A percentile compares a stretch with the other conserved stretches of the same genome.
Conservation (phyloP, 2,329 filamentous ascomycete species). For the Fusarium sp. region DNA sequence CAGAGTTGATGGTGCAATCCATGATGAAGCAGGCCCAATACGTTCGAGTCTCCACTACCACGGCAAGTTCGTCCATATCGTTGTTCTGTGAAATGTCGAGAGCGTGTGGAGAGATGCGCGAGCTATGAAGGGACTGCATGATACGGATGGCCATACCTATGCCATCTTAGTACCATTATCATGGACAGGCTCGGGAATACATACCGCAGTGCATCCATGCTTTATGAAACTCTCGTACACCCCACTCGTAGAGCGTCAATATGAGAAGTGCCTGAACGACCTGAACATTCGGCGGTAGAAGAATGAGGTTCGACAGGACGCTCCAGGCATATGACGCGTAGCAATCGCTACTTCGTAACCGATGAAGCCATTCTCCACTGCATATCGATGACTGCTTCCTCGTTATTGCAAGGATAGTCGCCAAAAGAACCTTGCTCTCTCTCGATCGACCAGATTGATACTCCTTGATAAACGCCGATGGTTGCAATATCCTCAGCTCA, state of each 20-base stretch:
- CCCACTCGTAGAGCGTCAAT: slow-evolving; percentile 54
- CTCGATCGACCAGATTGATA: slow-evolving; percentile 30
- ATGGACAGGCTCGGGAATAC: fast-evolving
- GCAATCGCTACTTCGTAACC: slow-evolving; percentile 9
- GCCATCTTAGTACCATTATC: fast-evolving
- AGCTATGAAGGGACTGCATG: slow-evolving; percentile 41
- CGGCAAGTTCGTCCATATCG: slow-evolving; percentile 22
- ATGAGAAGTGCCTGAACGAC: slow-evolving; percentile 53
- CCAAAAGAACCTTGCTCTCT: slow-evolving; percentile 41
- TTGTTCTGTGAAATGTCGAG: slow-evolving; percentile 27
- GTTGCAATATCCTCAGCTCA: slow-evolving; percentile 48
- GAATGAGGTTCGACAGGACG: slow-evolving; percentile 22
- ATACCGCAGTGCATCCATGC: slow-evolving; percentile 52
- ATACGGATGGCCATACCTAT: slow-evolving; percentile 38
- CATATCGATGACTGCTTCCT: slow-evolving; percentile 30
- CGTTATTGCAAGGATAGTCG: slow-evolving; percentile 30
- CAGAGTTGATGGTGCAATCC: slow-evolving; percentile 55
- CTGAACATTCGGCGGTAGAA: slow-evolving; percentile 37
- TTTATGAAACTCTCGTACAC: slow-evolving; percentile 52
- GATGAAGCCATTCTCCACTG: slow-evolving; percentile 19
- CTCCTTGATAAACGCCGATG: slow-evolving; percentile 44
- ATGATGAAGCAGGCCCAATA: slow-evolving; percentile 58
- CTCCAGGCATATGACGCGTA: slow-evolving; percentile 32
- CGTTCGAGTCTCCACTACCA: slow-evolving; percentile 50
- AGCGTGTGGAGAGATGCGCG: slow-evolving; percentile 25